Evolutionary conservation across 1,284 basidiomycete genomes (phyloP).

Genomic region (Boletus mariae): DNA sequence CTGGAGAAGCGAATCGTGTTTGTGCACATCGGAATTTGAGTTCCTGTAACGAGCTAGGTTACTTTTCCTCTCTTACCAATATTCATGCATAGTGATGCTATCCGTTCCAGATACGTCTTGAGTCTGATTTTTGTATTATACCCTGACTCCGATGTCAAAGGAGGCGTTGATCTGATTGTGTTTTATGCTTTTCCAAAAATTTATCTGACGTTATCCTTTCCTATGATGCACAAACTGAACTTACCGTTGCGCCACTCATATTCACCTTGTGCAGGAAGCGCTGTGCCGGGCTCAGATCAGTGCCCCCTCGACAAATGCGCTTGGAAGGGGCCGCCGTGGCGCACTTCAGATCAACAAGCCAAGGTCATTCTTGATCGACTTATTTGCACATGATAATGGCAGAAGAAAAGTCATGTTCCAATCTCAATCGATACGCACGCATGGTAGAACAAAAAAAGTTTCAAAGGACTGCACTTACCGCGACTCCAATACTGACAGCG

Average conservation of each 20-base stretch:
- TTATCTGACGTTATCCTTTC: background rate
- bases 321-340: too few species aligned
- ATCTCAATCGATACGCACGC: too few species aligned
- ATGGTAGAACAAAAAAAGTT: too few species aligned
- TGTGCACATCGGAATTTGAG: background rate
- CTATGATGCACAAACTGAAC: background rate
- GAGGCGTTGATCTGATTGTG: background rate
- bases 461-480: too few species aligned
- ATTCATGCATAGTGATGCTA: background rate
- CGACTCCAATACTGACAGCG: too few species aligned
- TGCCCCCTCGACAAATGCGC: too few species aligned
- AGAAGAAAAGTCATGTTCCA: too few species aligned
- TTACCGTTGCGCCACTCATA: background rate
- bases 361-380: too few species aligned
- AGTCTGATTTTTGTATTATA: background rate
- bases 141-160: background rate
- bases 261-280: too few species aligned
- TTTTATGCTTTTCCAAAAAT: background rate
- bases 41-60: background rate
- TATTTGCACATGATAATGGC: too few species aligned
- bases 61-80: background rate
- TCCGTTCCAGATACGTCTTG: background rate
- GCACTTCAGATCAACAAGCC: too few species aligned
- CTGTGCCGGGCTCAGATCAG: too few species aligned
- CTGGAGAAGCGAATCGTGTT: background rate